Evolutionary conservation across 352 stramenopile species (phyloP).

Genomic region (Blastocystis sp.): DNA sequence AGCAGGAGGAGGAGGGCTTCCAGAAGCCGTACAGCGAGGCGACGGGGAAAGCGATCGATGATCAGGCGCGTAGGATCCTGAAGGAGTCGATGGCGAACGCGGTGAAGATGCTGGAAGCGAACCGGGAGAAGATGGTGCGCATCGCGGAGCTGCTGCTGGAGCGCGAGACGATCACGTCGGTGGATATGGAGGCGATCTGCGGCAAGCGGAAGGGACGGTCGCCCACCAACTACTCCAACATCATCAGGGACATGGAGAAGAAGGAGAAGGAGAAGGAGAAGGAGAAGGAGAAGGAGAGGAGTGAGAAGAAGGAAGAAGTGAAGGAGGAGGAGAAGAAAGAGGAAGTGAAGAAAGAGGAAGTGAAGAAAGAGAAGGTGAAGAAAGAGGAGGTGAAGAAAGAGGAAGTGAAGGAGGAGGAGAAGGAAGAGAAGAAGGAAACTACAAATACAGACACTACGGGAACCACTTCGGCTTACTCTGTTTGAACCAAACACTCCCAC

Average conservation of each 20-base stretch:
- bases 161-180: conserved; percentile 49
- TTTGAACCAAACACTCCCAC: background rate
- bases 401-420: background rate
- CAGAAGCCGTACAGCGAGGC: conserved; percentile 60
- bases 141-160: conserved; percentile 50
- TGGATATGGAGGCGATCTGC: conserved; percentile 52
- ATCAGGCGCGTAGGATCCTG: conserved; percentile 24
- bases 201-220: conserved; percentile 9
- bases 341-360: conserved; percentile 1
- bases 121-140: conserved; percentile 31
- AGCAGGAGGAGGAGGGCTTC: conserved; percentile 36
- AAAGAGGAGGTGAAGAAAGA: background rate
- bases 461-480: conserved; percentile 22
- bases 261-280: conserved; percentile 24
- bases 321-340: background rate
- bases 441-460: background rate
- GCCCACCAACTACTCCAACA: conserved; percentile 45
- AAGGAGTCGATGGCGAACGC: conserved; percentile 38
- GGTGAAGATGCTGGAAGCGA: conserved; percentile 45
- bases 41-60: conserved; percentile 17
- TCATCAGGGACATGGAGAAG: conserved; percentile 39
- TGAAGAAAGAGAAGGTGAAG: conserved; percentile 15
- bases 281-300: background rate
- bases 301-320: conserved; percentile 6
- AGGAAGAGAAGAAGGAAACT: background rate